A percentile compares a stretch with the other conserved stretches of the same genome.
Conservation (phyloP, 2,329 filamentous ascomycete species). For the Acrocalymma vagum region DNA sequence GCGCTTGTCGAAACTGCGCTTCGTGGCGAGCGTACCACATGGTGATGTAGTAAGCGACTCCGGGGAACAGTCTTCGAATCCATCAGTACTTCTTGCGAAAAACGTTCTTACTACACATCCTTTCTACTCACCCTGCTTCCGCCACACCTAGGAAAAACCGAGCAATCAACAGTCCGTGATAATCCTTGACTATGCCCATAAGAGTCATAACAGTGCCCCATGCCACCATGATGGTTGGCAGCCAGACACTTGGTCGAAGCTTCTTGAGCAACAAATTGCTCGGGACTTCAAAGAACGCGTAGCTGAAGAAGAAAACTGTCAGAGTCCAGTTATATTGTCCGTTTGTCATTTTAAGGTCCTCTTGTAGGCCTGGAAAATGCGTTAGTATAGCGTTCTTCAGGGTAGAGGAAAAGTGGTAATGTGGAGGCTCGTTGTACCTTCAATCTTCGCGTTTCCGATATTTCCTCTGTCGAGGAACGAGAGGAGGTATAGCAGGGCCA, state of each 20-base stretch:
- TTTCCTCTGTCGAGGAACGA: conserved; percentile 45
- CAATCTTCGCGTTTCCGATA: conserved; percentile 55
- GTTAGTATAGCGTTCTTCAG: no score
- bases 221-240: conserved; percentile 58
- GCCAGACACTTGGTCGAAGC: conserved; percentile 58
- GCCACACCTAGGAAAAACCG: conserved; percentile 56
- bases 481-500: conserved; percentile 49
- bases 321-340: conserved; percentile 71
- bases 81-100: conserved; percentile 6
- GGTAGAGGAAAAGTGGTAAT: no score
- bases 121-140: conserved; percentile 39
- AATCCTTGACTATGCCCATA: conserved; percentile 58
- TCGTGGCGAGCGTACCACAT: conserved; percentile 72
- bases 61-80: conserved; percentile 34
- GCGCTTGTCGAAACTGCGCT: conserved; percentile 63
- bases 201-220: conserved; percentile 61
- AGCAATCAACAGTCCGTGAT: conserved; percentile 54
- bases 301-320: conserved; percentile 70
- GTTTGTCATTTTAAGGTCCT: conserved; percentile 48
- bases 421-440: no score
- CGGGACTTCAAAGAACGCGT: conserved; percentile 59
- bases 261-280: conserved; percentile 70
- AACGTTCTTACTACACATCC: background rate
- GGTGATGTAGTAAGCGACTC: conserved; percentile 63
- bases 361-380: no score